Evolutionary conservation across 2,329 filamentous ascomycete genomes (phyloP).

Genomic region (Sporothrix brasiliensis): DNA sequence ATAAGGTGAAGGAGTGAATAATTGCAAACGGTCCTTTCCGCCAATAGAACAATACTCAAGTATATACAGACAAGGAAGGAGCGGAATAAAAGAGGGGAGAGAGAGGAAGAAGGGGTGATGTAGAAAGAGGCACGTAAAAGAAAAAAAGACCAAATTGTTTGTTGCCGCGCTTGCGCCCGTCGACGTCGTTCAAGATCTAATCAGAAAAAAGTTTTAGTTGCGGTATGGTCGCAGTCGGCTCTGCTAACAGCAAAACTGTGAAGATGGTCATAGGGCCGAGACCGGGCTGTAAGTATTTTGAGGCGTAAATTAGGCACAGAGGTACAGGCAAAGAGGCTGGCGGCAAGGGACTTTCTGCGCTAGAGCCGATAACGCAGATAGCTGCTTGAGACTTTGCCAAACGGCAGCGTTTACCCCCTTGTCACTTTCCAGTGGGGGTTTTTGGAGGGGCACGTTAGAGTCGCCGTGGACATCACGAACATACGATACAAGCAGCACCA

Average conservation of each 20-base stretch:
- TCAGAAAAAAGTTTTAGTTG: conserved; percentile 19
- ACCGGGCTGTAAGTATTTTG: conserved; percentile 9
- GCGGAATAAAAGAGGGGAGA: not conserved
- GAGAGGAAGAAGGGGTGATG: not conserved
- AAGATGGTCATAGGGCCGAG: conserved; percentile 6
- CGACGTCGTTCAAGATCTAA: conserved; percentile 18
- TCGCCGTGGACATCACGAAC: too few species aligned
- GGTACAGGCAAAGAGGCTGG: conserved; percentile 1
- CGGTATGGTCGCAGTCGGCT: not conserved
- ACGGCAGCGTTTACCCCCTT: too few species aligned
- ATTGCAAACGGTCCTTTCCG: not conserved
- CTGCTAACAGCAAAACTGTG: not conserved
- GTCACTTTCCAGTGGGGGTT: too few species aligned
- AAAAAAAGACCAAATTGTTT: not conserved
- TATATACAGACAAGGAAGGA: not conserved
- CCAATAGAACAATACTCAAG: not conserved
- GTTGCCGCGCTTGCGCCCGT: conserved; percentile 14
- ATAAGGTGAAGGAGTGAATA: not conserved
- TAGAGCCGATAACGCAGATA: too few species aligned
- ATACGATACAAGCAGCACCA: too few species aligned
- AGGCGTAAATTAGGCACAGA: not conserved
- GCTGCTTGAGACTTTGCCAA: too few species aligned
- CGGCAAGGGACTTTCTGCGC: too few species aligned
- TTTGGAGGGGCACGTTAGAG: not conserved
- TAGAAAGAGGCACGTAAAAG: not conserved